Conservation (phyloP, 768 basidiomycete species). For the Lactarius pseudohatsudake region DNA sequence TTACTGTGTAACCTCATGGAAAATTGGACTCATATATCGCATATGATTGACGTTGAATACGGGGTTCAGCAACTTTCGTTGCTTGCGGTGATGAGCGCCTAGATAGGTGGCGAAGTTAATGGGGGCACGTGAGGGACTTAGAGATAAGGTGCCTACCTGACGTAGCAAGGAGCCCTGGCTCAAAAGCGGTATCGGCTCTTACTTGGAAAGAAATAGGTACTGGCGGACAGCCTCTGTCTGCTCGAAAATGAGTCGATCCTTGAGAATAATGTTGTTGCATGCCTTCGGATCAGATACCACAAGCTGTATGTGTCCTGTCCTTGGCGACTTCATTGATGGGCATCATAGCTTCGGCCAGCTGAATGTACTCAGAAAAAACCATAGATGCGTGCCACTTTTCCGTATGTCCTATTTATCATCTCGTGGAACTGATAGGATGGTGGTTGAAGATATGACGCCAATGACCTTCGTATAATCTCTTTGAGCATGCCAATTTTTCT, state of each 20-base stretch:
- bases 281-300: neutral
- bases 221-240: neutral
- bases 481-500: neutral
- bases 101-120: neutral
- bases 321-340: too few relatives aligned
- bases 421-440: neutral
- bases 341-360: neutral
- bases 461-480: neutral
- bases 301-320: neutral
- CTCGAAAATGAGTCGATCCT: constrained; percentile 6
- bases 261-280: constrained; percentile 2
- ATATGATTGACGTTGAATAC: constrained; percentile 14
- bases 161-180: neutral
- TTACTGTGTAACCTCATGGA: too few relatives aligned
- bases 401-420: neutral
- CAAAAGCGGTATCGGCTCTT: neutral
- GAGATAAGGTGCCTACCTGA: neutral
- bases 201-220: neutral
- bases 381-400: neutral
- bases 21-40: too few relatives aligned
- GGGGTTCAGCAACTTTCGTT: constrained; percentile 2
- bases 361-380: constrained; percentile 5
- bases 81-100: neutral
- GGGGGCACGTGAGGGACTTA: neutral
- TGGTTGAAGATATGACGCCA: neutral